These are phyloP conservation scores for Fusarium sororula DNA, from an alignment of 2,329 filamentous ascomycete genomes.

Conservation along the genomic window DNA sequence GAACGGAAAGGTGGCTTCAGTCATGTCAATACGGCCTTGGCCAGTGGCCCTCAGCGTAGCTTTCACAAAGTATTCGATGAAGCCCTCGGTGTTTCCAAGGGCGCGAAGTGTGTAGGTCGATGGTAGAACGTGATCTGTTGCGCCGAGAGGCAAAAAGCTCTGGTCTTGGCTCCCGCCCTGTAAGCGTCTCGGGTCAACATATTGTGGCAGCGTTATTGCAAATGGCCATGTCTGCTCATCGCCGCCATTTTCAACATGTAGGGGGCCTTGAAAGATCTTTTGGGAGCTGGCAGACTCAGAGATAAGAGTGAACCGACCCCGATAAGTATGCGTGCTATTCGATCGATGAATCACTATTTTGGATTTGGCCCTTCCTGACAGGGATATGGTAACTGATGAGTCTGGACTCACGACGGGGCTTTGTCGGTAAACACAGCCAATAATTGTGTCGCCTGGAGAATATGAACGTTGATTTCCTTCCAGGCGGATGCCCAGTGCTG, in stretches of 20 bases:
- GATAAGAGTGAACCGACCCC: constrained; percentile 32
- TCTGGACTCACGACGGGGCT: constrained; percentile 37
- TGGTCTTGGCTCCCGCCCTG: neutral
- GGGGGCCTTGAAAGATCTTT: constrained; percentile 36
- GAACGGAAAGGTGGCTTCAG: constrained; percentile 39
- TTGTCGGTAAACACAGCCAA: constrained; percentile 39
- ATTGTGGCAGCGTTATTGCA: constrained; percentile 40
- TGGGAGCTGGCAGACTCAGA: neutral
- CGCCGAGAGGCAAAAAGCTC: constrained; percentile 1
- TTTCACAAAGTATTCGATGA: constrained; percentile 48
- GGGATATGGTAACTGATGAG: constrained; percentile 31
- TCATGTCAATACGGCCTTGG: neutral
- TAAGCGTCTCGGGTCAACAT: constrained; percentile 4
- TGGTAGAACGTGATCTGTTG: neutral
- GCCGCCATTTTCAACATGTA: constrained; percentile 35
- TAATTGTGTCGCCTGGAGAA: constrained; percentile 42
- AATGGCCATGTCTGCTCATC: constrained; percentile 44
- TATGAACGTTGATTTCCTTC: neutral
- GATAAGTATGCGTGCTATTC: neutral
- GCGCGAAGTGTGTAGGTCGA: neutral
- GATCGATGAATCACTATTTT: constrained; percentile 23
- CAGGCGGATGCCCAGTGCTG: constrained; percentile 25
- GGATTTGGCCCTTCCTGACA: constrained; percentile 42
- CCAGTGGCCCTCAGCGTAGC: constrained; percentile 37
- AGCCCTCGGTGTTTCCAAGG: neutral